Conservation (phyloP, 345 rosid species). For the Euphorbia pulcherrima region DNA sequence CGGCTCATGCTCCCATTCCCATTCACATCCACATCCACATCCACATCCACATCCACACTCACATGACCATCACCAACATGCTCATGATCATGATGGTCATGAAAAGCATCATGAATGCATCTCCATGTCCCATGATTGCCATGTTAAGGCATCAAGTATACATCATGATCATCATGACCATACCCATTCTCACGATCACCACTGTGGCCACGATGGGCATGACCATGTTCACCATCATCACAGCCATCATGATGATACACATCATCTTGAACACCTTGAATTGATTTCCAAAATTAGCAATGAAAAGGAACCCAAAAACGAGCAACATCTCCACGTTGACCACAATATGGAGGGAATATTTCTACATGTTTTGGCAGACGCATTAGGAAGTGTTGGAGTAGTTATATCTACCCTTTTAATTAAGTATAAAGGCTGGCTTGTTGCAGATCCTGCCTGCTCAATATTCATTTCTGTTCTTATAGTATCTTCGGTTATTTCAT, state of each 20-base stretch:
- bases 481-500: conserved; percentile 81
- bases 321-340: conserved; percentile 65
- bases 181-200: conserved; percentile 1
- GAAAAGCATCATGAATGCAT: conserved; percentile 35
- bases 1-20: conserved; percentile 69
- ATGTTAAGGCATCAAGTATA: conserved; percentile 30
- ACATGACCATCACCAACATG: conserved; percentile 32
- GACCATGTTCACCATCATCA: conserved; percentile 25
- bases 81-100: conserved; percentile 35
- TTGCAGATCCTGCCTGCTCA: conserved; percentile 96
- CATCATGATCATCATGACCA: conserved; percentile 9
- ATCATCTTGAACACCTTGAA: conserved; percentile 11
- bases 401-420: conserved; percentile 89
- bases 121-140: conserved; percentile 35
- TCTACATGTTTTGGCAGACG: conserved; percentile 90
- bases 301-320: conserved; percentile 21
- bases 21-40: conserved; percentile 43
- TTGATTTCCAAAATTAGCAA: conserved; percentile 17
- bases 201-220: conserved; percentile 18
- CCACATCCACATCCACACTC: conserved; percentile 45
- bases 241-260: conserved; percentile 11
- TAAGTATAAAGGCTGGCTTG: conserved; percentile 97
- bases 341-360: conserved; percentile 99
- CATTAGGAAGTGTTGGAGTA: conserved; percentile 96
- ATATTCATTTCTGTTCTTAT: conserved; percentile 84